Percentiles rank a stretch among this genome's conserved stretches.
Evolutionary conservation across 768 basidiomycete species (phyloP).

Genomic region (Pleurotus eryngii): DNA sequence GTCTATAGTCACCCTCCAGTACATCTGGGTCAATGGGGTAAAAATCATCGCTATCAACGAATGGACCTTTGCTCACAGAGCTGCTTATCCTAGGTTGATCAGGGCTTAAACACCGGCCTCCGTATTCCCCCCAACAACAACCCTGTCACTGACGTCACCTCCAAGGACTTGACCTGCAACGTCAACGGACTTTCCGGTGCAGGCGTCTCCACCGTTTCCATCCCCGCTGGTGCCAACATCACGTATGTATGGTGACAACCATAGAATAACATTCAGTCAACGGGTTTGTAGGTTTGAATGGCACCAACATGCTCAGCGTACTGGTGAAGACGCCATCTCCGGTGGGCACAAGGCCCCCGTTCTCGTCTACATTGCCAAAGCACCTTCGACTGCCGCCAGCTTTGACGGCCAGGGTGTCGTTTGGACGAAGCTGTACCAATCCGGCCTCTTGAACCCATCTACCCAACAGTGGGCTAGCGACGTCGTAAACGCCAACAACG

Average conservation of each 20-base stretch:
- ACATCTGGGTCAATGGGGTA: constrained; percentile 48
- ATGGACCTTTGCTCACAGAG: neutral
- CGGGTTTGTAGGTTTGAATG: constrained; percentile 46
- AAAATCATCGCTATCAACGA: constrained; percentile 2
- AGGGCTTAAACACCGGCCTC: constrained; percentile 42
- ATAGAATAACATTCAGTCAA: neutral
- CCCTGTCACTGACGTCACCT: constrained; percentile 53
- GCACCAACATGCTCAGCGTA: constrained; percentile 53
- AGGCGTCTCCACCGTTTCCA: constrained; percentile 34
- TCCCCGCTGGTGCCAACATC: constrained; percentile 42
- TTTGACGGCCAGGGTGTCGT: constrained; percentile 48
- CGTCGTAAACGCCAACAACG: constrained; percentile 42
- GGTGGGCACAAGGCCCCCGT: constrained; percentile 50
- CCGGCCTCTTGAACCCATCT: constrained; percentile 39
- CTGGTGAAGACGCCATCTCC: constrained; percentile 50
- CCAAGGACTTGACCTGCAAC: constrained; percentile 50
- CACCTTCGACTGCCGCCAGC: constrained; percentile 38
- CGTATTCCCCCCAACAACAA: constrained; percentile 52
- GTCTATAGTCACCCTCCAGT: constrained; percentile 45
- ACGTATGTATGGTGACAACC: constrained; percentile 21
- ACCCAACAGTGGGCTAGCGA: constrained; percentile 45
- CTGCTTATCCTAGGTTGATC: constrained; percentile 31
- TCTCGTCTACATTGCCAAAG: constrained; percentile 50
- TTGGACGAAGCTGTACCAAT: constrained; percentile 54
- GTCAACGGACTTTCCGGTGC: constrained; percentile 43